A percentile compares a stretch with the other conserved stretches of the same genome.
These are phyloP conservation scores for Dimocarpus longan DNA, from an alignment of 345 rosid species.

Conservation along the genomic window DNA sequence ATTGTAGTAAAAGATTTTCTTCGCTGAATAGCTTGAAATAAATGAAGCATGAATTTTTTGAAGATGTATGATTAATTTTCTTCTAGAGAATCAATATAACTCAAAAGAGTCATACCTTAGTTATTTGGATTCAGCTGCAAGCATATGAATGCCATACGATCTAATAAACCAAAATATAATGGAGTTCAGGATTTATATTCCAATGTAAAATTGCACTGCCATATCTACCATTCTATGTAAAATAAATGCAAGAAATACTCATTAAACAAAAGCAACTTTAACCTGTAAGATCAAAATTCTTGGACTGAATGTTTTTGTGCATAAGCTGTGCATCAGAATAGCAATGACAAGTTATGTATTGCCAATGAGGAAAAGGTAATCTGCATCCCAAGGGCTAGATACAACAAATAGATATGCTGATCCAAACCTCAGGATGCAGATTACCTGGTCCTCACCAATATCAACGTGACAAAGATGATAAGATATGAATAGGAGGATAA, in stretches of 20 bases:
- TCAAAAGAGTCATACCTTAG: background rate
- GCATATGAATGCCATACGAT: too few relatives aligned
- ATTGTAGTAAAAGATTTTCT: background rate
- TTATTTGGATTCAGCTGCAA: background rate
- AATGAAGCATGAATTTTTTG: background rate
- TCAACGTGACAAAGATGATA: background rate
- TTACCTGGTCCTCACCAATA: conserved; percentile 55
- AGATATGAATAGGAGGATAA: background rate
- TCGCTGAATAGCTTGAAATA: background rate
- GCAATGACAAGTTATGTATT: conserved; percentile 23
- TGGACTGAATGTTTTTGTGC: background rate
- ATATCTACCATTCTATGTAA: background rate
- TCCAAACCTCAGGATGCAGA: conserved; percentile 87
- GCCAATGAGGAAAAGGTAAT: conserved; percentile 56
- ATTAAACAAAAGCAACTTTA: background rate
- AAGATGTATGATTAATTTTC: too few relatives aligned
- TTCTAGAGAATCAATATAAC: background rate
- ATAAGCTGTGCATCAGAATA: background rate
- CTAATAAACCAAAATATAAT: background rate
- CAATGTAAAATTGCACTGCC: background rate
- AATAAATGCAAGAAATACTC: background rate
- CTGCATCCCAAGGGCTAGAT: conserved; percentile 62
- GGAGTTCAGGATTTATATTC: background rate
- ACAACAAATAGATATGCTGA: conserved; percentile 17
- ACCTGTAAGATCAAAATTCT: background rate